A percentile compares a stretch with the other conserved stretches of the same genome.
phyloP scores from a whole-genome alignment of 306 rosid species.

The Malus orientalis region DNA sequence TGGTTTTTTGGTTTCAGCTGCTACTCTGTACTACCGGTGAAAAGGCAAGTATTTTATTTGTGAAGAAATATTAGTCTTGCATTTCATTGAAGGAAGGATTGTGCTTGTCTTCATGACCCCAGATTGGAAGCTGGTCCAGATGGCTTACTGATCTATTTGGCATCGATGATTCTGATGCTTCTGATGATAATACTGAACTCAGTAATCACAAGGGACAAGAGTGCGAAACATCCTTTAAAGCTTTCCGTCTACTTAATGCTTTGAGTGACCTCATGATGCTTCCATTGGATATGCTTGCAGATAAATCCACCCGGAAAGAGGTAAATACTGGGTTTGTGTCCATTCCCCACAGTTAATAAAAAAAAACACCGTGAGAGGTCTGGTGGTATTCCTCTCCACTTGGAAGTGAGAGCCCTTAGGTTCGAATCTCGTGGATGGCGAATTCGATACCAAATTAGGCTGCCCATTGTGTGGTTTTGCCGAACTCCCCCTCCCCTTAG shows the following conservation, averaged over 20 bases:
- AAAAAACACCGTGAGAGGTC: background rate
- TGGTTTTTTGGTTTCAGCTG: background rate
- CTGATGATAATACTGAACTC: slow-evolving; percentile 32
- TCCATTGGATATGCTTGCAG: slow-evolving; percentile 73
- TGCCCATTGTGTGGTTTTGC: too few species aligned
- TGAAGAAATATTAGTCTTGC: slow-evolving; percentile 5
- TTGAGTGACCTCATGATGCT: slow-evolving; percentile 93
- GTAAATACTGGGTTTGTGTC: slow-evolving; percentile 23
- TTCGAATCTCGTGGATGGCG: too few species aligned
- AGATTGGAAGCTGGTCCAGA: slow-evolving; percentile 91
- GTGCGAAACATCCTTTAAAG: slow-evolving; percentile 49
- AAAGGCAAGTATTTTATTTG: background rate
- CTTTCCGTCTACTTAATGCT: slow-evolving; percentile 66
- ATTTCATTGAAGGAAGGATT: slow-evolving; percentile 14
- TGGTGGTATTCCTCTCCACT: too few species aligned
- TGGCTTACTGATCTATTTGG: slow-evolving; percentile 80
- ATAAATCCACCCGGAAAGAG: slow-evolving; percentile 58
- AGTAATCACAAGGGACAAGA: slow-evolving; percentile 23
- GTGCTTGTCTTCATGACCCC: slow-evolving; percentile 12
- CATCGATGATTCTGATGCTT: slow-evolving; percentile 59
- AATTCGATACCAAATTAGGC: too few species aligned
- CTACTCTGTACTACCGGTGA: background rate
- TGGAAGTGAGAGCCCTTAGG: too few species aligned
- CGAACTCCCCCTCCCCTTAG: too few species aligned
- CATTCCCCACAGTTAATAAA: background rate